Conservation (phyloP, 1,284 basidiomycete genomes). For the Boletus austroedulis region DNA sequence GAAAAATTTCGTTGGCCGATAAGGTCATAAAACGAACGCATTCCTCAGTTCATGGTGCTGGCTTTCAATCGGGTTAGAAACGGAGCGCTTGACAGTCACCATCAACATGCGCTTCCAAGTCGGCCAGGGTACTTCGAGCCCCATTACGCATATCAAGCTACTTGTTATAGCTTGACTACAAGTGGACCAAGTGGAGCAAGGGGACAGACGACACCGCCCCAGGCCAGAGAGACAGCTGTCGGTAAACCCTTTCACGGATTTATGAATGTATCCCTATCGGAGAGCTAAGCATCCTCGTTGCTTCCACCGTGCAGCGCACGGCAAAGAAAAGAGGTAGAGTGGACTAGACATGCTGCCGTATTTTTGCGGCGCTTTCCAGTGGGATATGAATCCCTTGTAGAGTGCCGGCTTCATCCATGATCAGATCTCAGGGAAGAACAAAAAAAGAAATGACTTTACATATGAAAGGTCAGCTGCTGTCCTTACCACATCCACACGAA, state of each 20-base stretch:
- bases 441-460: conserved; percentile 11
- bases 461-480: conserved; percentile 10
- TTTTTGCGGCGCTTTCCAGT: not conserved
- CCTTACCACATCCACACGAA: conserved; percentile 3
- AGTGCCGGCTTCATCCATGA: conserved; percentile 4
- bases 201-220: not conserved
- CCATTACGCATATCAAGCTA: too few species aligned
- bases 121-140: not conserved
- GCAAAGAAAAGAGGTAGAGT: not conserved
- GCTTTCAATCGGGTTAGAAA: not conserved
- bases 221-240: not conserved
- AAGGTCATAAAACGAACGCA: not conserved
- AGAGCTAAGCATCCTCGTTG: not conserved
- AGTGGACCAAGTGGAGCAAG: not conserved
- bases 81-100: not conserved
- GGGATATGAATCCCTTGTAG: conserved; percentile 6
- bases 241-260: not conserved
- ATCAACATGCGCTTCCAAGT: conserved; percentile 11
- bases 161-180: not conserved
- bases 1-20: conserved; percentile 5
- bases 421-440: conserved; percentile 15
- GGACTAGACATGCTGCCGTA: conserved; percentile 11
- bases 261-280: conserved; percentile 5
- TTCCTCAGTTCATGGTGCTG: conserved; percentile 1
- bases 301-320: not conserved